Base-by-base conservation (phyloP, 2,329 filamentous ascomycete species). In the Fusarium subglutinans region DNA sequence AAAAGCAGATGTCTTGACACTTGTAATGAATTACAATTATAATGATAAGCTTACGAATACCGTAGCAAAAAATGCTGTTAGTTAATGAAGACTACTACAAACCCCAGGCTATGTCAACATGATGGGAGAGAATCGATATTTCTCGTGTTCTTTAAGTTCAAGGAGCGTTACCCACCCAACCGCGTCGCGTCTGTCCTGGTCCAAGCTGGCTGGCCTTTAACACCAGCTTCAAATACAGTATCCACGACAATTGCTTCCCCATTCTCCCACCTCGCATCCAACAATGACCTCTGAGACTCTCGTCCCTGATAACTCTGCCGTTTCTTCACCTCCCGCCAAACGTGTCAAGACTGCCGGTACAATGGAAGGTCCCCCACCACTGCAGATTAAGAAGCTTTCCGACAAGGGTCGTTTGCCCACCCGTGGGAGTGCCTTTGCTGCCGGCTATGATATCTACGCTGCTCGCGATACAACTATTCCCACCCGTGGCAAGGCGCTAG, bases 391-490 rank as follows among this genome's bases (percentile, higher is more conserved):
- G 88, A 95, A 97, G 83, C 91, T 98, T 67, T 93, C 93, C 14
- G 86, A 91, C 43, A 90, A 92, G 73, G 96, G 92, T n/a, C 90
- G 89, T 53, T 88, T 95, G 30, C 96, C 96, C 17, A 98, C 94
- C 0, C 91, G 96, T 63, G 96, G 96, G 76, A 97, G 94, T 75
- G 92, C 91, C 59, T 95, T 94, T 80, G 94, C 96, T 2, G 96
- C 96, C 3, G 96, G 96, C 41, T 98, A 98, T 85, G 96, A 99
- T 83, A 81, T 99, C 66, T 98, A 98, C 84, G 92, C 91, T 58
- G 90, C 94, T 6, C 90, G 90, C 79, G 90, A 92, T 43, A 92
- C 91, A 8, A 88, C 89, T 5, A 91, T 99, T 64, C 95, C 95
- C 0, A 91, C 93, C 5, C 88, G 94, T 69, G 95, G 95, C 76